phyloP scores from a whole-genome alignment of 2,329 filamentous ascomycete species.

The Diaporthe eres region DNA sequence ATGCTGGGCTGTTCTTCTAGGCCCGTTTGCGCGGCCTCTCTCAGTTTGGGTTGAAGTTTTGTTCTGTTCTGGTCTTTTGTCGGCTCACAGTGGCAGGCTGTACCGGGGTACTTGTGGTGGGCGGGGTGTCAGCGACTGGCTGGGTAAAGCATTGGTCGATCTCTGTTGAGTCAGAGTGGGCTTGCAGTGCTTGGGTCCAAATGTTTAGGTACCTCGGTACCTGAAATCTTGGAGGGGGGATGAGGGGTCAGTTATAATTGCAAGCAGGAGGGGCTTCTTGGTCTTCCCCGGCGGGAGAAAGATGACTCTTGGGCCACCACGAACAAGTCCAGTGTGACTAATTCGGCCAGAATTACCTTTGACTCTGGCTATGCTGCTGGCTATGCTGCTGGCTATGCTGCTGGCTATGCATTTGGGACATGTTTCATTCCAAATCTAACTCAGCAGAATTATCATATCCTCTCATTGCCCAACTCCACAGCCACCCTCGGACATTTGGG shows the following conservation, averaged over 20 bases:
- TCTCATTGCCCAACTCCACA: not conserved
- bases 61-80: constrained; percentile 18
- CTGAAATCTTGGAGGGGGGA: constrained; percentile 13
- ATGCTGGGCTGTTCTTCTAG: constrained; percentile 57
- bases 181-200: not conserved
- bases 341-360: not conserved
- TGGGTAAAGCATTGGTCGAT: constrained; percentile 2
- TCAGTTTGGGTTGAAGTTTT: constrained; percentile 9
- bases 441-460: not conserved
- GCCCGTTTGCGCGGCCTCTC: constrained; percentile 9
- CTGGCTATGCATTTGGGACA: not conserved
- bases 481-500: not conserved
- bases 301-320: constrained; percentile 11
- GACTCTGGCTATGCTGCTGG: not conserved
- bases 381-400: not conserved
- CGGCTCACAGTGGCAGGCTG: constrained; percentile 5
- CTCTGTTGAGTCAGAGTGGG: constrained; percentile 29
- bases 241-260: constrained; percentile 28
- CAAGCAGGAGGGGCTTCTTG: not conserved
- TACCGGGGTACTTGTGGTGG: constrained; percentile 24
- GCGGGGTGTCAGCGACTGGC: constrained; percentile 6
- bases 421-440: not conserved
- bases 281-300: not conserved
- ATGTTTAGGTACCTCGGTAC: constrained; percentile 13
- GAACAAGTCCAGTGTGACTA: not conserved